These are phyloP conservation scores for Capronia americana DNA, from an alignment of 2,329 filamentous ascomycete species.

Conservation along the genomic window DNA sequence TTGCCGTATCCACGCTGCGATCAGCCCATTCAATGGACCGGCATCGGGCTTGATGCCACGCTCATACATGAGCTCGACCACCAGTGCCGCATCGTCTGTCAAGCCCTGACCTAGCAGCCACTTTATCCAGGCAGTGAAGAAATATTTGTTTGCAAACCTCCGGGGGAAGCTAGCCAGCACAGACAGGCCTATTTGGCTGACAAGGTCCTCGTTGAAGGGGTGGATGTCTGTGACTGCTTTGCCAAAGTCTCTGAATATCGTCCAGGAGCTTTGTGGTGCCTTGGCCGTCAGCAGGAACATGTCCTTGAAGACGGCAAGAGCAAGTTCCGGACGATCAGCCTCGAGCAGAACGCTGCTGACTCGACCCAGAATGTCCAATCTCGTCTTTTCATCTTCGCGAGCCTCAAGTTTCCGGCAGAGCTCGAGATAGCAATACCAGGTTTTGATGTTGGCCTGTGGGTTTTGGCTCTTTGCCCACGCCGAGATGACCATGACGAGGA, in stretches of 20 bases:
- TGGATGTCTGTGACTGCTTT: slow-evolving; percentile 16
- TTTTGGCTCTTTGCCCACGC: slow-evolving; percentile 64
- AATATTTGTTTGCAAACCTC: slow-evolving; percentile 72
- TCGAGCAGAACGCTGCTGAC: slow-evolving; percentile 74
- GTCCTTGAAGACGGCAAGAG: slow-evolving; percentile 80
- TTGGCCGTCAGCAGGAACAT: slow-evolving; percentile 75
- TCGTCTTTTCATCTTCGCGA: slow-evolving; percentile 47
- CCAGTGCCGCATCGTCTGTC: slow-evolving; percentile 72
- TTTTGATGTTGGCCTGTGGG: slow-evolving; percentile 60
- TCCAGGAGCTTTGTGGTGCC: slow-evolving; percentile 51
- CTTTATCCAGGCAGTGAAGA: slow-evolving; percentile 89
- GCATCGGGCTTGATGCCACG: slow-evolving; percentile 71
- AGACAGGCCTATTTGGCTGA: slow-evolving; percentile 57
- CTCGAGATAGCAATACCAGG: slow-evolving; percentile 71
- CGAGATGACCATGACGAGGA: slow-evolving; percentile 70
- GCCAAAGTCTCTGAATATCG: slow-evolving; percentile 47
- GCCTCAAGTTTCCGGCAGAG: slow-evolving; percentile 55
- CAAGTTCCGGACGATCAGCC: slow-evolving; percentile 68
- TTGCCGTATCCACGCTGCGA: slow-evolving; percentile 77
- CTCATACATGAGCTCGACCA: slow-evolving; percentile 76
- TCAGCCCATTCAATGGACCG: slow-evolving; percentile 80
- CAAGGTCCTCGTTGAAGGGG: slow-evolving; percentile 48
- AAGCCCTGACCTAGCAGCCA: slow-evolving; percentile 76
- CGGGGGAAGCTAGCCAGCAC: slow-evolving; percentile 60
- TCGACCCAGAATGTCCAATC: slow-evolving; percentile 78